These are phyloP conservation scores for Heritiera fomes DNA, from an alignment of 345 rosid species.

Conservation along the genomic window DNA sequence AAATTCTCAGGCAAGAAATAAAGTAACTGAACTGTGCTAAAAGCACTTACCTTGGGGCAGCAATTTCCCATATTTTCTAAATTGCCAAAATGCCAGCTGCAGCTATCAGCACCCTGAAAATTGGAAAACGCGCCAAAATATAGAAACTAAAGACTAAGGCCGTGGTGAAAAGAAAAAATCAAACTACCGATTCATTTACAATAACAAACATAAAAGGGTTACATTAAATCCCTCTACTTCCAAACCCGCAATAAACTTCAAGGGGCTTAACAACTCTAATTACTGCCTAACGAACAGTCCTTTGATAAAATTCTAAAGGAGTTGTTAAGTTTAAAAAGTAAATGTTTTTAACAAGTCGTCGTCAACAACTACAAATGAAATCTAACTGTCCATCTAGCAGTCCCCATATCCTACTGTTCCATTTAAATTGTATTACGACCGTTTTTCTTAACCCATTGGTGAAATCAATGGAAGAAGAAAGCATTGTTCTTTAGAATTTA, in stretches of 20 bases:
- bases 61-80: constrained; percentile 51
- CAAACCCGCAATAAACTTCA: not conserved
- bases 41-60: constrained; percentile 41
- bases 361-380: not conserved
- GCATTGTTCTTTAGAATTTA: not conserved
- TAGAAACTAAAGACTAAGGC: not conserved
- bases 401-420: not conserved
- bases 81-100: constrained; percentile 8
- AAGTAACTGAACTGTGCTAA: not conserved
- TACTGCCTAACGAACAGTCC: not conserved
- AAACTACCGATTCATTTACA: not conserved
- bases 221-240: constrained; percentile 1
- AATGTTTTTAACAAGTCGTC: not conserved
- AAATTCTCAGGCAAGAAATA: not conserved
- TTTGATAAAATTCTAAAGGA: not conserved
- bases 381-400: not conserved
- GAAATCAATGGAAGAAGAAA: not conserved
- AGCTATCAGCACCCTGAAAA: constrained; percentile 21
- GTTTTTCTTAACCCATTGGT: not conserved
- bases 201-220: not conserved
- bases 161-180: not conserved
- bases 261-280: not conserved
- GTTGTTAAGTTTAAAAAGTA: not conserved
- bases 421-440: not conserved
- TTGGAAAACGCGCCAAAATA: not conserved